A percentile compares a stretch with the other conserved stretches of the same genome.
These are phyloP conservation scores for Abrus precatorius DNA, from an alignment of 306 rosid genomes.

Conservation along the genomic window DNA sequence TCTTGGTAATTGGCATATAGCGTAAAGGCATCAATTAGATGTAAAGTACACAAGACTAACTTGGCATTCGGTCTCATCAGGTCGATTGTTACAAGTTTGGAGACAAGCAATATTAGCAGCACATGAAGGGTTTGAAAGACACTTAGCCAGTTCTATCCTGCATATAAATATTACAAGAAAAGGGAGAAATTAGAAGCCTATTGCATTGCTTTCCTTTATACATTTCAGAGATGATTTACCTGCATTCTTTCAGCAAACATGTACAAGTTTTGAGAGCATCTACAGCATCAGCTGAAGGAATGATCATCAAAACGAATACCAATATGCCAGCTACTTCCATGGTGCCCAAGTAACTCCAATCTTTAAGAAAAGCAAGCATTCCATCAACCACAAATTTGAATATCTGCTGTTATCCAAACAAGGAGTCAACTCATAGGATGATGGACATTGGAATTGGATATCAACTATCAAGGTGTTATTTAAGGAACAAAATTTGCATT, in stretches of 20 bases:
- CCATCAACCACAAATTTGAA: constrained; percentile 46
- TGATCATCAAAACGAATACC: constrained; percentile 64
- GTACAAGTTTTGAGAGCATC: constrained; percentile 97
- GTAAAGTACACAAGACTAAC: constrained; percentile 56
- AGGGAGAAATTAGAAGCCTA: constrained; percentile 30
- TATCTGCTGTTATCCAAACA: constrained; percentile 45
- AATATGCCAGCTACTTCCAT: constrained; percentile 63
- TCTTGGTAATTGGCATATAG: constrained; percentile 8
- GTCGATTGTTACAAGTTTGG: constrained; percentile 95
- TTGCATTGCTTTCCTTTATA: not conserved
- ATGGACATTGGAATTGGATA: not conserved
- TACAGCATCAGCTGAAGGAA: constrained; percentile 85
- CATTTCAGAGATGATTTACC: constrained; percentile 52
- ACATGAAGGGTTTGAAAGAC: constrained; percentile 87
- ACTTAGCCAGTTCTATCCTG: constrained; percentile 91
- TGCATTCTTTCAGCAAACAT: constrained; percentile 95
- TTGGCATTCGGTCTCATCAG: constrained; percentile 98
- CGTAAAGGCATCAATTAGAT: not conserved
- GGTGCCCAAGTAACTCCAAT: constrained; percentile 64
- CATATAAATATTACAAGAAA: constrained; percentile 45
- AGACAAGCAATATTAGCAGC: constrained; percentile 97
- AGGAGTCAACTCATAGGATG: not conserved
- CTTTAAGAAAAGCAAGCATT: constrained; percentile 44
- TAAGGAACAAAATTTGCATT: constrained; percentile 11
- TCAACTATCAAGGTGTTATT: not conserved